Conservation (phyloP, 1,139 yeast species). For the Zygosaccharomyces sapae region DNA sequence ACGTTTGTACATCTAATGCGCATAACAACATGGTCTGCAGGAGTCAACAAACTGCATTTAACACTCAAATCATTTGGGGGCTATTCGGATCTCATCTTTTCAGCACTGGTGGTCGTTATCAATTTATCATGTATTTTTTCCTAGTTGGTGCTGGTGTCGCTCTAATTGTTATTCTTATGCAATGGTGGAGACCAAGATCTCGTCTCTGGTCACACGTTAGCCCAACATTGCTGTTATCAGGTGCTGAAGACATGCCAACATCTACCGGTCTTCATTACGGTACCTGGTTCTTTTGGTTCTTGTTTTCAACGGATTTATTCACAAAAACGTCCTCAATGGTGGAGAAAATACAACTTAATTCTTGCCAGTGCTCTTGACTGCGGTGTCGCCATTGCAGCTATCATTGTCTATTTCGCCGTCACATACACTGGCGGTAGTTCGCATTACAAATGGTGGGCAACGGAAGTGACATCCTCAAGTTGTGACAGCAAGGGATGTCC, state of each 20-base stretch:
- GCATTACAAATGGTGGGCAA: conserved; percentile 2
- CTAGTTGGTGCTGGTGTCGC: conserved; percentile 45
- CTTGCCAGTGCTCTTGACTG: conserved; percentile 52
- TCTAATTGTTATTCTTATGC: conserved; percentile 43
- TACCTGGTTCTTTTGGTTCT: conserved; percentile 47
- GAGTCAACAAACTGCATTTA: conserved; percentile 44
- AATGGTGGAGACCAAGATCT: conserved; percentile 47
- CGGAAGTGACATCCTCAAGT: conserved; percentile 36
- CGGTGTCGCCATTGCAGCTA: conserved; percentile 4
- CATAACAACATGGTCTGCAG: conserved; percentile 47
- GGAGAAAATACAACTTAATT: conserved; percentile 59
- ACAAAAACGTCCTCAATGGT: conserved; percentile 54
- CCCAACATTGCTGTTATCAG: conserved; percentile 50
- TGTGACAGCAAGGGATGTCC: conserved; percentile 42
- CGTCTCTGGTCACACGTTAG: conserved; percentile 40
- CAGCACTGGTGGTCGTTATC: conserved; percentile 37
- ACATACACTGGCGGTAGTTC: not conserved
- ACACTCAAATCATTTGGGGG: conserved; percentile 62
- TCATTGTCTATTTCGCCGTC: not conserved
- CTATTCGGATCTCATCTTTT: conserved; percentile 55
- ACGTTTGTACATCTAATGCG: conserved; percentile 48
- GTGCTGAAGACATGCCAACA: conserved; percentile 49
- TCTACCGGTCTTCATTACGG: conserved; percentile 49
- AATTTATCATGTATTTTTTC: conserved; percentile 43
- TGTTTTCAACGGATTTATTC: conserved; percentile 47